Percentiles rank a stretch among this genome's conserved stretches.
phyloP scores from a whole-genome alignment of 345 rosid species.

The Psidium friedrichsthalianum region DNA sequence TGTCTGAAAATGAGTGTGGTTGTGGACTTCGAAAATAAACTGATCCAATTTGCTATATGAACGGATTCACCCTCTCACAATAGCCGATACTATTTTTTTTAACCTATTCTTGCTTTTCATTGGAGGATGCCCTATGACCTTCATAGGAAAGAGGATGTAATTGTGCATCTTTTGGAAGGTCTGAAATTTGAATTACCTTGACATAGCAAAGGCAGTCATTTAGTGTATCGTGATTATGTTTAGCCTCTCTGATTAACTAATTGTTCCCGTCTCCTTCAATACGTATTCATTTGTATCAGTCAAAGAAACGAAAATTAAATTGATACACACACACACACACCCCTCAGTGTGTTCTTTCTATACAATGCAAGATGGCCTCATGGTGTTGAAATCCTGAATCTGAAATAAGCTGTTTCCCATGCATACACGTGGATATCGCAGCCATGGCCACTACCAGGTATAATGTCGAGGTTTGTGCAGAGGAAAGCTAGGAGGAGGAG shows the following conservation, averaged over 20 bases:
- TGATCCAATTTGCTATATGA: neutral
- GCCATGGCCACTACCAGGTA: neutral
- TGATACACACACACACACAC: neutral
- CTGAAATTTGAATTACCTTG: neutral
- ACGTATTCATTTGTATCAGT: neutral
- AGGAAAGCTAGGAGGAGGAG: no score
- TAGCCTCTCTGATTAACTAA: no score
- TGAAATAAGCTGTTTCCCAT: neutral
- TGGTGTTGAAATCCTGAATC: neutral
- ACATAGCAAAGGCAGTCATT: neutral
- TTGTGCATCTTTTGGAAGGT: neutral
- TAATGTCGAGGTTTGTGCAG: neutral
- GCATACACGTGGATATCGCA: neutral
- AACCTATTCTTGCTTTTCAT: neutral
- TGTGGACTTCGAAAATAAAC: neutral
- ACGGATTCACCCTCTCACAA: neutral
- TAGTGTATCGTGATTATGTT: neutral
- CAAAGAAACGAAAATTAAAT: neutral
- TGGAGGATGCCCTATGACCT: neutral
- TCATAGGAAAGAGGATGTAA: neutral
- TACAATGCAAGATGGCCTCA: neutral
- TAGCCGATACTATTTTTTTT: neutral
- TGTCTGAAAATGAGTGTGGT: neutral
- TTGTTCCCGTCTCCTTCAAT: neutral
- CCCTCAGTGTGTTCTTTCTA: neutral